Percentiles rank a stretch among this genome's conserved stretches.
These are phyloP conservation scores for Luffa acutangula DNA, from an alignment of 306 rosid genomes.

Conservation along the genomic window DNA sequence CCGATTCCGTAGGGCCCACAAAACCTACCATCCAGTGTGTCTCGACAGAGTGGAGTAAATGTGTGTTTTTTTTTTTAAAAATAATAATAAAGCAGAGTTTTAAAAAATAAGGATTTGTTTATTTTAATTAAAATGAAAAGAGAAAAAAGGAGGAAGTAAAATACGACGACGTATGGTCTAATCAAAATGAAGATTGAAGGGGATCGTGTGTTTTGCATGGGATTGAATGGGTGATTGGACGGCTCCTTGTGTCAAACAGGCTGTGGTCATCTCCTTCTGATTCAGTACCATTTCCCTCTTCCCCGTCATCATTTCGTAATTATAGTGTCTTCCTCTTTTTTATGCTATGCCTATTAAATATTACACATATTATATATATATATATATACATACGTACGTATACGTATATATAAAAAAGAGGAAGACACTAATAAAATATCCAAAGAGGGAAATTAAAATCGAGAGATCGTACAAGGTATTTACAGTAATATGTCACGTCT, in stretches of 20 bases:
- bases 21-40: background rate
- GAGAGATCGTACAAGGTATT: background rate
- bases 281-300: background rate
- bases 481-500: background rate
- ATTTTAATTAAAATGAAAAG: background rate
- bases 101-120: no score
- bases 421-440: no score
- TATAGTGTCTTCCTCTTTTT: background rate
- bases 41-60: background rate
- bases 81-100: no score
- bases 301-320: conserved; percentile 9
- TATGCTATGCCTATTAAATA: no score
- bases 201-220: background rate
- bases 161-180: background rate
- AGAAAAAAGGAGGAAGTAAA: background rate
- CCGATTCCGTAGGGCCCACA: background rate
- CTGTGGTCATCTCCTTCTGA: conserved; percentile 8
- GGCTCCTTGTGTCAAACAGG: background rate
- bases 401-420: no score
- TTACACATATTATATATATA: no score
- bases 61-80: background rate
- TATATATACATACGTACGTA: no score
- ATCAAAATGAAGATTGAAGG: background rate
- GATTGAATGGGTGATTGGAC: conserved; percentile 6
- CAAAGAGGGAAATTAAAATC: background rate